Percentiles rank a stretch among this genome's conserved stretches.
phyloP scores from a whole-genome alignment of 352 stramenopile genomes.

The Pythium plurisporium region DNA sequence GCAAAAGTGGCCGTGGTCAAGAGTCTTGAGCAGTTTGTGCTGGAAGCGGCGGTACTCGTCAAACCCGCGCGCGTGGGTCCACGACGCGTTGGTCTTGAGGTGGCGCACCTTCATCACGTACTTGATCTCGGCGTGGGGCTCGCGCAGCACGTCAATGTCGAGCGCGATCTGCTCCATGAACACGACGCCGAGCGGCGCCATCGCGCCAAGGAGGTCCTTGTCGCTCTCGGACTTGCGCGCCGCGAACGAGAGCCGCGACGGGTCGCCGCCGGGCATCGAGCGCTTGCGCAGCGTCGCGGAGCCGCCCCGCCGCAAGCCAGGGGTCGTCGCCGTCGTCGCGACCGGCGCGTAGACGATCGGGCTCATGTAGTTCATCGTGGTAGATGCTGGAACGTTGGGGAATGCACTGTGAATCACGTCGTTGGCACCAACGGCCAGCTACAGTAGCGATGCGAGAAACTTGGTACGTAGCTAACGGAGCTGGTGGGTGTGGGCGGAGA shows the following conservation, averaged over 20 bases:
- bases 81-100: conserved; percentile 30
- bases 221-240: conserved; percentile 26
- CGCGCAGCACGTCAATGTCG: conserved; percentile 42
- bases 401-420: not conserved
- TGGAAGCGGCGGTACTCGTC: conserved; percentile 74
- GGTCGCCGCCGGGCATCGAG: conserved; percentile 1
- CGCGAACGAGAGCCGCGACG: conserved; percentile 13
- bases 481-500: too few relatives aligned
- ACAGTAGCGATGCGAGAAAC: too few relatives aligned
- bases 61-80: conserved; percentile 50
- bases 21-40: conserved; percentile 52
- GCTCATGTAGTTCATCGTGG: conserved; percentile 15
- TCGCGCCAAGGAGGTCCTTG: conserved; percentile 19
- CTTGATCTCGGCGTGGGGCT: conserved; percentile 40
- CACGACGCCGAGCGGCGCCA: conserved; percentile 37
- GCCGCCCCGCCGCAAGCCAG: conserved; percentile 8
- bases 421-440: too few relatives aligned
- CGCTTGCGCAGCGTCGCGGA: conserved; percentile 18
- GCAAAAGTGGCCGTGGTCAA: conserved; percentile 75
- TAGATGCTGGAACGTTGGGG: not conserved
- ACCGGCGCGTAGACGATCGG: conserved; percentile 14
- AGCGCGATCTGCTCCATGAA: conserved; percentile 51
- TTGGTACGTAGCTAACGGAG: too few relatives aligned
- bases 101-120: conserved; percentile 58
- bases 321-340: not conserved